Evolutionary conservation across 2,329 filamentous ascomycete species (phyloP).

Genomic region (Aspergillus oerlinghausenensis): DNA sequence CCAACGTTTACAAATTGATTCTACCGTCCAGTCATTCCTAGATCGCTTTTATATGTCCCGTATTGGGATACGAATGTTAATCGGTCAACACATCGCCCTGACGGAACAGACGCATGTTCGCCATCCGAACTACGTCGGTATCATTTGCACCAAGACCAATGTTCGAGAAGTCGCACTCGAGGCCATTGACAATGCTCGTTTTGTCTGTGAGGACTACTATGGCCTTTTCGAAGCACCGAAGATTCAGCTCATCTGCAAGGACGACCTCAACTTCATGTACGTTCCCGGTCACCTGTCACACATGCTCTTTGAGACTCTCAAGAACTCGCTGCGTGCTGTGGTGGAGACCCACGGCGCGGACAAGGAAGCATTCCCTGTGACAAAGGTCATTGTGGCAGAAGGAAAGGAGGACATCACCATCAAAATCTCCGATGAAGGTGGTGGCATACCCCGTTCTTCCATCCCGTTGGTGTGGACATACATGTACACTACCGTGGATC

Average conservation of each 20-base stretch:
- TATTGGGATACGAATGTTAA: slow-evolving; percentile 98
- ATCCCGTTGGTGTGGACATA: slow-evolving; percentile 99
- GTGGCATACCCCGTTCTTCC: slow-evolving; percentile 84
- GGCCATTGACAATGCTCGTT: slow-evolving; percentile 97
- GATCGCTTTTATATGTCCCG: slow-evolving; percentile 99
- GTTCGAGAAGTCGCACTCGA: slow-evolving; percentile 92
- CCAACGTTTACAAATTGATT: slow-evolving; percentile 97
- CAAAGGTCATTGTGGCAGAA: slow-evolving; percentile 95
- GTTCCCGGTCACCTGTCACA: slow-evolving; percentile 97
- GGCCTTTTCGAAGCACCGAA: slow-evolving; percentile 95
- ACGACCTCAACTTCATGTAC: slow-evolving; percentile 97
- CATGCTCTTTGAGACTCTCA: slow-evolving; percentile 99
- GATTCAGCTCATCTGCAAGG: slow-evolving; percentile 92
- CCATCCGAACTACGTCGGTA: slow-evolving; percentile 92
- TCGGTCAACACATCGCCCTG: slow-evolving; percentile 95
- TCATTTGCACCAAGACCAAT: slow-evolving; percentile 98
- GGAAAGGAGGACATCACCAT: slow-evolving; percentile 99
- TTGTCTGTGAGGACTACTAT: slow-evolving; percentile 98
- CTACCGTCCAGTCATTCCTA: slow-evolving; percentile 94
- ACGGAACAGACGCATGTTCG: slow-evolving; percentile 86
- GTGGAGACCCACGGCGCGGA: slow-evolving; percentile 94
- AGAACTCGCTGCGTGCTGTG: slow-evolving; percentile 95
- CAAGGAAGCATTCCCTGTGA: slow-evolving; percentile 92
- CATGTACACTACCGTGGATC: slow-evolving; percentile 98
- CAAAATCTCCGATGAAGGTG: slow-evolving; percentile 95